phyloP scores from a whole-genome alignment of 2,329 filamentous ascomycete species.

The Atkinsonella texensis region DNA sequence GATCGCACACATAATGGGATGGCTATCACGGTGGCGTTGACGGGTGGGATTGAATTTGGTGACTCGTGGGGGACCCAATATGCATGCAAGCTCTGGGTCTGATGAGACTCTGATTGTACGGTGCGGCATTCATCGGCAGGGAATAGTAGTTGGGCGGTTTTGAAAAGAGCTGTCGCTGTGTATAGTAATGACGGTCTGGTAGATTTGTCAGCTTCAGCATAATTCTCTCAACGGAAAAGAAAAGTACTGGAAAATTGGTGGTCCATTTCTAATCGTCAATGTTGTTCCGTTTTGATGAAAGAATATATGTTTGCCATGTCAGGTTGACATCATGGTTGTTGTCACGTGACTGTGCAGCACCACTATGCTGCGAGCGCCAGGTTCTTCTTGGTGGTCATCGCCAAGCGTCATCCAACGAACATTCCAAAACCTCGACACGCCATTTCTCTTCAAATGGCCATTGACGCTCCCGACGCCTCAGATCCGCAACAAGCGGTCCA shows the following conservation, averaged over 20 bases:
- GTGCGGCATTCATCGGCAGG: background rate
- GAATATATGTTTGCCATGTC: no score
- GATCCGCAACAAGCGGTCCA: slow-evolving; percentile 17
- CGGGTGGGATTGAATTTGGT: background rate
- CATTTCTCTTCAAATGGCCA: slow-evolving; percentile 18
- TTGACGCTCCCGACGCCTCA: slow-evolving; percentile 22
- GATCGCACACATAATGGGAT: slow-evolving; percentile 1
- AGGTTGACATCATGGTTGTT: no score
- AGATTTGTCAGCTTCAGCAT: background rate
- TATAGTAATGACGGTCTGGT: background rate
- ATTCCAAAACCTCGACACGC: slow-evolving; percentile 5
- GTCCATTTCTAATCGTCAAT: no score
- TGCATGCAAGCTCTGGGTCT: background rate
- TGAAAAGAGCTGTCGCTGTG: background rate
- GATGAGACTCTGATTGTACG: background rate
- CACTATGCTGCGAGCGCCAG: no score
- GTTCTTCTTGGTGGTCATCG: no score
- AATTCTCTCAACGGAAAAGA: background rate
- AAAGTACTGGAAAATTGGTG: no score
- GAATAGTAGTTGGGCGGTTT: background rate
- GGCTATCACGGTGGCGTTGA: slow-evolving; percentile 5
- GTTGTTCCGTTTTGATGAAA: no score
- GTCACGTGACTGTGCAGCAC: no score
- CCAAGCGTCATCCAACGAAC: no score
- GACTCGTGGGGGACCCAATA: background rate